Conservation (phyloP, 148 eudicot species). For the Chenopodium quinoa region DNA sequence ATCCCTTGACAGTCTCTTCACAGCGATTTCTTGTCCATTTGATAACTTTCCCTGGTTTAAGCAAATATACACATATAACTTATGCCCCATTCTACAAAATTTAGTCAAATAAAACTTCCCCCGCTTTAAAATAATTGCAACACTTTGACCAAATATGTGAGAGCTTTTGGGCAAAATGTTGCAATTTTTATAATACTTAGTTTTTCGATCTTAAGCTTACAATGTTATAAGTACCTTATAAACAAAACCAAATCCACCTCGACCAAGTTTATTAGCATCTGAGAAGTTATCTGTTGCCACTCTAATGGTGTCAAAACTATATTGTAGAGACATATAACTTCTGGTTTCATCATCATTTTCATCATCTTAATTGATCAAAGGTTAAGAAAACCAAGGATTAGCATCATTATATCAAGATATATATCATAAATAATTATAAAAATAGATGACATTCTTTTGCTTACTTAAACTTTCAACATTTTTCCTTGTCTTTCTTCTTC, state of each 20-base stretch:
- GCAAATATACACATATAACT: too few species aligned
- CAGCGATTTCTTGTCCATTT: conserved; percentile 27
- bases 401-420: neutral
- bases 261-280: conserved; percentile 17
- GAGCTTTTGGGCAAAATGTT: too few species aligned
- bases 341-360: neutral
- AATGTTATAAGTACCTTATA: conserved; percentile 15
- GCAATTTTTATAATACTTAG: too few species aligned
- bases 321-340: conserved; percentile 1
- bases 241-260: conserved; percentile 23
- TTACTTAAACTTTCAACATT: neutral
- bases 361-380: neutral
- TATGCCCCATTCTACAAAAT: too few species aligned
- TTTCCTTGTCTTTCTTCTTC: neutral
- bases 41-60: conserved; percentile 2
- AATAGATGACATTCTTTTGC: neutral
- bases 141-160: too few species aligned
- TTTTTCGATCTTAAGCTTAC: too few species aligned
- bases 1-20: conserved; percentile 17
- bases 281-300: conserved; percentile 19
- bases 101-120: too few species aligned
- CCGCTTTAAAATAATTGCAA: too few species aligned
- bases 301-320: conserved; percentile 9
- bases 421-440: neutral
- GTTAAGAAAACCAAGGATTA: neutral